Conservation (phyloP, 208 protist species). For the Acanthamoeba castellanii region DNA sequence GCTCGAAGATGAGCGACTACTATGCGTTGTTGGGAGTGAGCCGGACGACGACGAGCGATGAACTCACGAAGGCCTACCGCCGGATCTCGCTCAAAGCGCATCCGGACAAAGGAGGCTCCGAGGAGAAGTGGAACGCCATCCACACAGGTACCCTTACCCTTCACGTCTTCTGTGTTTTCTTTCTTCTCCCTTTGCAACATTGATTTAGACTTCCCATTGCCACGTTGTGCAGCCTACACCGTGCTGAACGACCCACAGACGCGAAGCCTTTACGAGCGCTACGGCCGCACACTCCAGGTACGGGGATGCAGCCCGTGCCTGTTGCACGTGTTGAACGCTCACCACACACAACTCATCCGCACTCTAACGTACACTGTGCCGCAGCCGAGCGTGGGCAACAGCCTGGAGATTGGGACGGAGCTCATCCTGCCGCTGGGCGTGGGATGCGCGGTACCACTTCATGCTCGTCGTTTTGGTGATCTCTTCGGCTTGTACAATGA, state of each 20-base stretch:
- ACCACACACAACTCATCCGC: neutral
- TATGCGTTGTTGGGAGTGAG: neutral
- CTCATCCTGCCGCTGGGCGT: neutral
- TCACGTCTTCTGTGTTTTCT: neutral
- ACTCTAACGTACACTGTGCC: too few species aligned
- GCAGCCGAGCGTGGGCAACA: constrained; percentile 27
- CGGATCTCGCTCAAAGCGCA: neutral
- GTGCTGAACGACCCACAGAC: constrained; percentile 7
- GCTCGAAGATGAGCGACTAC: neutral
- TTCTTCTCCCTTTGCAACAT: too few species aligned
- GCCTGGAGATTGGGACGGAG: neutral
- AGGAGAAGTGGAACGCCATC: neutral
- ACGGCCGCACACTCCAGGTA: neutral
- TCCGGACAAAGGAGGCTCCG: constrained; percentile 10
- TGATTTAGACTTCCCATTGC: neutral
- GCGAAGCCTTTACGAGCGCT: constrained; percentile 24
- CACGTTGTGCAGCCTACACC: neutral
- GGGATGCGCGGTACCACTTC: neutral
- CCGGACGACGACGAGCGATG: neutral
- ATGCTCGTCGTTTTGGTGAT: neutral
- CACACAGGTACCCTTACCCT: neutral
- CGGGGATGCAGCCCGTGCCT: neutral
- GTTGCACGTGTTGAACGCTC: neutral
- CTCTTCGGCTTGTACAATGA: neutral
- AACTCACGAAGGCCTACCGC: constrained; percentile 20